Evolutionary conservation across 176 grass and related monocot genomes (phyloP), one percentile per base, ranked within the genome.

Genomic region (Alopecurus myosuroides): DNA sequence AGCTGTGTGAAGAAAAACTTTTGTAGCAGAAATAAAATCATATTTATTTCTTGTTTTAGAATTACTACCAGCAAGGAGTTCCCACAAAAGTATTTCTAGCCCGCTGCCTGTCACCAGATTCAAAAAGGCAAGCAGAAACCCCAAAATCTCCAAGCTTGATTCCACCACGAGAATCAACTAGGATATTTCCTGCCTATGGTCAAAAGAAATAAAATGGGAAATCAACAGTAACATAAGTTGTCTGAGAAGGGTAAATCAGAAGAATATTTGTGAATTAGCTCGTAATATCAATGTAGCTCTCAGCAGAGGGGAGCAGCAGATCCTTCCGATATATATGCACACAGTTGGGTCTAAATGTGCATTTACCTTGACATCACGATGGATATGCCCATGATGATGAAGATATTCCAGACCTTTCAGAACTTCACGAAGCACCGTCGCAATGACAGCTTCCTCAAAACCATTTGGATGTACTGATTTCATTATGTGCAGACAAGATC

Each of bases 401-500:
- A 99, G 88, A 81, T 99, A 99, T 68, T 94, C 93, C 53, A 99
- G 87, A 49, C 91, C 97, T 90, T 88, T 99, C 3, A 99, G 85
- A 62, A 93, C 94, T 83, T 95, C 93, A 78, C 88, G 88, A 70
- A 99, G 88, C 52, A 99, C 48, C 1, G 91, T 99, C 52, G 93
- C 93, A 90, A 99, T 99, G 50, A 99, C 14, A 30, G 79, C 36
- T 84, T 99, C 97, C 11, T 91, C 88, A 5, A 99, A 92, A 76
- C 97, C 97, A 83, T 86, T 52, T 35, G 93, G 91, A n/a, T 83
- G 88, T 17, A 84, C 88, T 41, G 97, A 94, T 78, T 99, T 99
- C 93, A 99, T 92, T 87, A 99, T 94, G 82, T 99, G 97, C 90
- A 99, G 93, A 74, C 88, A 95, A 75, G 97, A 99, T 19, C 97